These are phyloP conservation scores for Stephania yunnanensis DNA, from an alignment of 164 flowering plant genomes.

Conservation along the genomic window DNA sequence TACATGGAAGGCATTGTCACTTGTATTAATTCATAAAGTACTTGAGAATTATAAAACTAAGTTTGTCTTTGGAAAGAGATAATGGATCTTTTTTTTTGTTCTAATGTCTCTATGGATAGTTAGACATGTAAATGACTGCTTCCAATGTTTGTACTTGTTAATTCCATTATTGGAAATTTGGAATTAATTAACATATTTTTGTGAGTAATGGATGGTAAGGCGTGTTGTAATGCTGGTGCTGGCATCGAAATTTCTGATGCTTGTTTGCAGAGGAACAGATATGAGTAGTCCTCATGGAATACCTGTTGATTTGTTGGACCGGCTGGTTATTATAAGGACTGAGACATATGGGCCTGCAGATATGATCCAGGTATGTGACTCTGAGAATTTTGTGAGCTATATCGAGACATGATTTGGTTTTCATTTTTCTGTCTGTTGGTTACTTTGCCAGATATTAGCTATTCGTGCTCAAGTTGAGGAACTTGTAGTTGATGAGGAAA, in stretches of 20 bases:
- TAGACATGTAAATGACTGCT: too few species aligned
- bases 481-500: constrained; percentile 74
- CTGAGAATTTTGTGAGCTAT: not conserved
- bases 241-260: constrained; percentile 2
- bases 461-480: constrained; percentile 93
- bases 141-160: too few species aligned
- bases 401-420: not conserved
- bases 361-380: constrained; percentile 73
- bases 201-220: too few species aligned
- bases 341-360: constrained; percentile 86
- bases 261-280: constrained; percentile 77
- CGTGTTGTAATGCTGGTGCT: not conserved
- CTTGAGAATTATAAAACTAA: too few species aligned
- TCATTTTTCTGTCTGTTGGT: constrained; percentile 7
- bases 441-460: constrained; percentile 64
- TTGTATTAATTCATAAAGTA: too few species aligned
- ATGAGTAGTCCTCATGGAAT: constrained; percentile 93
- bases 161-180: too few species aligned
- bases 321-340: constrained; percentile 76
- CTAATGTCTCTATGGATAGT: too few species aligned
- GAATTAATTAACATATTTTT: too few species aligned
- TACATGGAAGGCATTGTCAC: too few species aligned
- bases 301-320: constrained; percentile 92
- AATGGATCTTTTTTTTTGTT: too few species aligned
- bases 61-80: too few species aligned